Evolutionary conservation across 75 land plant genomes (phyloP).

Genomic region (Cupressus sempervirens): DNA sequence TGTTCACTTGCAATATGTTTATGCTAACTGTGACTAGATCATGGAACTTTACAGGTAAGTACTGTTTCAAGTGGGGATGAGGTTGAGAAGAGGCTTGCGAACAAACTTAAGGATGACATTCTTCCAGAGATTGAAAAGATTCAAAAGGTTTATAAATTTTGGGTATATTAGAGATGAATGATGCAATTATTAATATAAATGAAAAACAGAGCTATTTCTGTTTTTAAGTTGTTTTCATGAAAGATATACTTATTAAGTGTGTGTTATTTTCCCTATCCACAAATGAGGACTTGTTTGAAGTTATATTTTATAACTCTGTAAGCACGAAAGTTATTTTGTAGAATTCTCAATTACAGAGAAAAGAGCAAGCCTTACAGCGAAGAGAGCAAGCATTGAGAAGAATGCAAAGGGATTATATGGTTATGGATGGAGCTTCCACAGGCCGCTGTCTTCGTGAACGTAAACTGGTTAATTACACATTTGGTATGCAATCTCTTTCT

Average conservation of each 20-base stretch:
- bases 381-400: constrained; percentile 61
- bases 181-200: neutral
- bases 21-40: neutral
- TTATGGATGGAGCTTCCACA: constrained; percentile 30
- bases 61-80: constrained; percentile 43
- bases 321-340: neutral
- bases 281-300: neutral
- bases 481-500: constrained; percentile 36
- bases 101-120: constrained; percentile 43
- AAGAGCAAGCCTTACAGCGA: constrained; percentile 63
- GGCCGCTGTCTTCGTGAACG: constrained; percentile 60
- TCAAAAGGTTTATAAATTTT: constrained; percentile 47
- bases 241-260: neutral
- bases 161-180: neutral
- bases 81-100: constrained; percentile 47
- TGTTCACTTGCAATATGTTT: neutral
- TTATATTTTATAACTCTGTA: neutral
- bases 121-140: constrained; percentile 70
- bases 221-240: neutral
- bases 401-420: constrained; percentile 51
- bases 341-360: constrained; percentile 44
- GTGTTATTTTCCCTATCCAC: neutral
- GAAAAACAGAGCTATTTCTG: constrained; percentile 6
- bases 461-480: constrained; percentile 71
- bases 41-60: constrained; percentile 40